Conservation (phyloP, 352 stramenopile genomes). For the Phytophthora tubulina region DNA sequence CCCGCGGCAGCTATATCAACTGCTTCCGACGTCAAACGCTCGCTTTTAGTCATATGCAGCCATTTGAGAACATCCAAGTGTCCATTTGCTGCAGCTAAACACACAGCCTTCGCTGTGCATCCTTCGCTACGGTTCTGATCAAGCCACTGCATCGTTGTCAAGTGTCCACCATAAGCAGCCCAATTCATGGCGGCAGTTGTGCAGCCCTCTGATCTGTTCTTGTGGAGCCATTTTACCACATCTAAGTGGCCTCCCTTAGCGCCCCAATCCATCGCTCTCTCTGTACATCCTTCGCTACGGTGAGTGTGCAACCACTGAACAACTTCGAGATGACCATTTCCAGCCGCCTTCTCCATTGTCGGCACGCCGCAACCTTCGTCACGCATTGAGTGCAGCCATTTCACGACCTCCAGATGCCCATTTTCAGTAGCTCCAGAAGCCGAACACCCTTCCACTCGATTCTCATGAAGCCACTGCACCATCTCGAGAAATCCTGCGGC, state of each 20-base stretch:
- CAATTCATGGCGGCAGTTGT: conserved; percentile 35
- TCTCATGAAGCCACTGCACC: conserved; percentile 25
- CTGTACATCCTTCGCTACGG: conserved; percentile 32
- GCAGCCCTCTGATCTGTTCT: conserved; percentile 29
- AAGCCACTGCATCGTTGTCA: conserved; percentile 31
- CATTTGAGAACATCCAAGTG: conserved; percentile 34
- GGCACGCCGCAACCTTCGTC: conserved; percentile 28
- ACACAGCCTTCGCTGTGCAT: conserved; percentile 18
- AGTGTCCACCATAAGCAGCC: conserved; percentile 26
- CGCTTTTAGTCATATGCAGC: conserved; percentile 15
- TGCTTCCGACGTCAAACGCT: conserved; percentile 5
- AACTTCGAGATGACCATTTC: conserved; percentile 36
- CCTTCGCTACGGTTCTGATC: conserved; percentile 25
- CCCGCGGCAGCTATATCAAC: conserved; percentile 28
- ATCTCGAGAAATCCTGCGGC: conserved; percentile 20
- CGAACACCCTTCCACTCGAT: conserved; percentile 28
- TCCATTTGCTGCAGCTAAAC: conserved; percentile 23
- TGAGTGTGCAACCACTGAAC: conserved; percentile 31
- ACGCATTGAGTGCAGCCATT: conserved; percentile 29
- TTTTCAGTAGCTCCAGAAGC: conserved; percentile 26
- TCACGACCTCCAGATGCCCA: conserved; percentile 21
- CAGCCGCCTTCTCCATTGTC: conserved; percentile 38
- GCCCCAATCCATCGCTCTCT: conserved; percentile 38
- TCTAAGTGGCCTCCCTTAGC: conserved; percentile 34
- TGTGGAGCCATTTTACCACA: conserved; percentile 36